phyloP scores from a whole-genome alignment of 1,284 basidiomycete species.

The Garcileccinum viscosum region DNA sequence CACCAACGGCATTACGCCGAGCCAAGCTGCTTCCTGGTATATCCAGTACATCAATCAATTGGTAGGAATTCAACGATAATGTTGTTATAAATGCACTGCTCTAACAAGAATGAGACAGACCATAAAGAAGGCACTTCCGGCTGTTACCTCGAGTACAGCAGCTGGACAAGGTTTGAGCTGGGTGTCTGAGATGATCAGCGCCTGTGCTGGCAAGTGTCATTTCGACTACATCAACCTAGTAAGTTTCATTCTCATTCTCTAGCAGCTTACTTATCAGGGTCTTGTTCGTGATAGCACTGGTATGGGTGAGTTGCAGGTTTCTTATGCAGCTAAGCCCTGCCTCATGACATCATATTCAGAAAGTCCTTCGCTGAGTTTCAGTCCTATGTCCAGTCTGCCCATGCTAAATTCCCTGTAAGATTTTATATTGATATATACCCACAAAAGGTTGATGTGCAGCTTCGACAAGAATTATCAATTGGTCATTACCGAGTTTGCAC shows the following conservation, averaged over 20 bases:
- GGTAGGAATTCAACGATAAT: constrained; percentile 20
- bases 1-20: constrained; percentile 32
- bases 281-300: constrained; percentile 35
- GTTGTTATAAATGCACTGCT: too few species aligned
- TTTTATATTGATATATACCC: background rate
- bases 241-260: background rate
- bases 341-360: constrained; percentile 20
- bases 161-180: constrained; percentile 41
- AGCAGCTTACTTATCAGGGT: background rate
- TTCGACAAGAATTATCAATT: constrained; percentile 20
- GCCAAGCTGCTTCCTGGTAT: constrained; percentile 44
- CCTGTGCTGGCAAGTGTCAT: constrained; percentile 38
- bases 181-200: constrained; percentile 43
- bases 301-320: constrained; percentile 33
- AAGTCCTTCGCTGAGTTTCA: constrained; percentile 35
- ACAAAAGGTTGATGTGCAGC: constrained; percentile 12
- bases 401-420: constrained; percentile 38
- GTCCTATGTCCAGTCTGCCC: constrained; percentile 32
- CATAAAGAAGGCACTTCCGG: constrained; percentile 43
- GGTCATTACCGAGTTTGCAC: constrained; percentile 41
- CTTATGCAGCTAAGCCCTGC: background rate
- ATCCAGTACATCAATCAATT: constrained; percentile 43
- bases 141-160: constrained; percentile 37
- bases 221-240: constrained; percentile 43
- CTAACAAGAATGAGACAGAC: constrained; percentile 24